Evolutionary conservation across 345 rosid genomes (phyloP), one percentile per base, ranked within the genome.

Genomic region (Brassica incana): DNA sequence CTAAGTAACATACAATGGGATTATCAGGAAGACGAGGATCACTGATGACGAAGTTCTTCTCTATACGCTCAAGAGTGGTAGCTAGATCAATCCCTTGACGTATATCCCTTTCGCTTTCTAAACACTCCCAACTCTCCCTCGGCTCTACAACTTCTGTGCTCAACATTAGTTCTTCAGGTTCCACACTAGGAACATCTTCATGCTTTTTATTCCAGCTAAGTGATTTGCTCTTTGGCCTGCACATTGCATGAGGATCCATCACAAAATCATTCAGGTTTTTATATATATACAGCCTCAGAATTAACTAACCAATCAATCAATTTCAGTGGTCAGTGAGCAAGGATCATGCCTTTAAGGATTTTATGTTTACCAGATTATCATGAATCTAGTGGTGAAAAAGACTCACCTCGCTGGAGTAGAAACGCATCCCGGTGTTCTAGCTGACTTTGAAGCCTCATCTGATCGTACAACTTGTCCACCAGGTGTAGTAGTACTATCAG

Each of bases 51-150:
- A 95, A 95, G 76, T 92, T 92, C 92, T 95, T 95, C 78, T 95
- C 97, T 50, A 95, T 95, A 65, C 97, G 97, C 76, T 95, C 97
- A 85, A 95, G 80, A 73, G 97, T 92, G 72, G 99, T 95, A 70
- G 99, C 99, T 65, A 95, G 84, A 84, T 95, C 97, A 33, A 92
- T 85, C 77, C 99, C 99, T 86, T 95, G 99, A 66, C 99, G 97
- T 43, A 90, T 86, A 68, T 85, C 97, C 81, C 85, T 90, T 65
- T 92, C 92, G 80, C 99, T 85, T 75, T 84, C 89, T 36, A n/a
- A 50, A 50, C 58, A 8, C 77, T 69, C 58, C 58, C 58, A 50
- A 64, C 6, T 87, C 2, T 88, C 94, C 95, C 85, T 67, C 10
- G 35, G 78, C 77, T 87, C 89, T 45, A 85, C 30, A 18, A 90